These are phyloP conservation scores for Hericium rajendrae DNA, from an alignment of 768 basidiomycete genomes.

Conservation along the genomic window DNA sequence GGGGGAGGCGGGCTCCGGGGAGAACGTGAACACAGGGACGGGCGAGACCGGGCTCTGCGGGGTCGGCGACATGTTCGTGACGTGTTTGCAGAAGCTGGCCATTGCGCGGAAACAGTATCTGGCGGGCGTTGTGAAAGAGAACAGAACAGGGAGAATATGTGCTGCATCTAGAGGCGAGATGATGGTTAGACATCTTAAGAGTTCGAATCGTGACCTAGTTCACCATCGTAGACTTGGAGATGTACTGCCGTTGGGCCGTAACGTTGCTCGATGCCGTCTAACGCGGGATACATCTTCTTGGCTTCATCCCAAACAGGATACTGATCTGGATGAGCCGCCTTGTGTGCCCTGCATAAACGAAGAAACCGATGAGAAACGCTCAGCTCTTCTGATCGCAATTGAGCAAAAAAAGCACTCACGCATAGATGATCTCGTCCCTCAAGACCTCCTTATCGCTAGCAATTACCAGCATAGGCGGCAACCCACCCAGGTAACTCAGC, in stretches of 20 bases:
- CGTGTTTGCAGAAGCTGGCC: conserved; percentile 57
- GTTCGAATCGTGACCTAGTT: conserved; percentile 7
- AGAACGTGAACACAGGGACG: conserved; percentile 11
- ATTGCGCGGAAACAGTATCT: conserved; percentile 77
- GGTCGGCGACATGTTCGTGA: conserved; percentile 37
- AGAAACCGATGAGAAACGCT: neutral
- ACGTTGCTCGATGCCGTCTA: conserved; percentile 44
- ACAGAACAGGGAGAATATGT: conserved; percentile 65
- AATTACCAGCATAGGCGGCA: conserved; percentile 80
- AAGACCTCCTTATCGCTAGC: conserved; percentile 87
- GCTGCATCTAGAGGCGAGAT: conserved; percentile 41
- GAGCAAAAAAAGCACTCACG: conserved; percentile 29
- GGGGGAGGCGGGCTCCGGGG: conserved; percentile 6
- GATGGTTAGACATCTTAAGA: conserved; percentile 12
- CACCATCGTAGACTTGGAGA: conserved; percentile 87
- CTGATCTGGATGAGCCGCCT: conserved; percentile 74
- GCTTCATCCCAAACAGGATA: conserved; percentile 42
- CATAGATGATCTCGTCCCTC: conserved; percentile 84
- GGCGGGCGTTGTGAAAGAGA: conserved; percentile 66
- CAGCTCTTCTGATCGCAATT: neutral
- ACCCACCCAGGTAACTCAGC: conserved; percentile 76
- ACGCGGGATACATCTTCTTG: conserved; percentile 43
- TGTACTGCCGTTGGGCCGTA: conserved; percentile 72
- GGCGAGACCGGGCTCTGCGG: neutral
- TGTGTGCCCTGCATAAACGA: conserved; percentile 60